A percentile compares a stretch with the other conserved stretches of the same genome.
phyloP scores from a whole-genome alignment of 176 grass and related monocot species.

The Luzula sylvatica region DNA sequence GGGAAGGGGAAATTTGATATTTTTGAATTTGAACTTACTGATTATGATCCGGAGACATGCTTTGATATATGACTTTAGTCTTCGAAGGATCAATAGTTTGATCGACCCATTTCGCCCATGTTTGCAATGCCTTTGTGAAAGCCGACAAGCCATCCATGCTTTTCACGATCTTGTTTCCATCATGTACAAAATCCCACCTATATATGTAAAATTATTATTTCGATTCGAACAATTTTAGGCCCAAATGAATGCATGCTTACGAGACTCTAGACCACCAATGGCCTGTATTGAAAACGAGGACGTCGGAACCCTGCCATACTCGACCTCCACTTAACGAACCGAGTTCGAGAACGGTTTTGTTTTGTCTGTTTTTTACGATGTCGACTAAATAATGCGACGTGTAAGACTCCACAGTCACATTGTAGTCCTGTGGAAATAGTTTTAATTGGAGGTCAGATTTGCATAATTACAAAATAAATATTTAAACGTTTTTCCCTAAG shows the following conservation, averaged over 20 bases:
- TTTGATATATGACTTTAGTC: slow-evolving; percentile 48
- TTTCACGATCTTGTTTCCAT: slow-evolving; percentile 4
- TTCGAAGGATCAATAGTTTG: slow-evolving; percentile 23
- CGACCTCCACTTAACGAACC: slow-evolving; percentile 17
- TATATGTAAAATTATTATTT: not conserved
- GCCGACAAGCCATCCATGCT: slow-evolving; percentile 15
- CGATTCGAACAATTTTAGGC: not conserved
- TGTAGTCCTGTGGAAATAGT: slow-evolving; percentile 20
- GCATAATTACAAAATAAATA: not conserved
- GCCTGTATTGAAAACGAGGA: slow-evolving; percentile 29
- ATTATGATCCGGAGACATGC: slow-evolving; percentile 60
- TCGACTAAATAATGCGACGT: slow-evolving; percentile 22
- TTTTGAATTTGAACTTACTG: slow-evolving; percentile 27
- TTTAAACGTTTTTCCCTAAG: not conserved
- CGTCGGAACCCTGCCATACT: slow-evolving; percentile 9
- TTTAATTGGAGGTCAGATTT: too few species aligned
- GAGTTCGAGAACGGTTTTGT: slow-evolving; percentile 19
- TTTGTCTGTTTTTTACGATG: slow-evolving; percentile 6
- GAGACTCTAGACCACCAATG: slow-evolving; percentile 24
- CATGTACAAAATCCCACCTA: slow-evolving; percentile 19
- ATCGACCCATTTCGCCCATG: slow-evolving; percentile 27
- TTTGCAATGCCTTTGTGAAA: slow-evolving; percentile 23
- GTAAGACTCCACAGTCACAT: slow-evolving; percentile 21
- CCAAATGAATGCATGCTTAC: slow-evolving; percentile 11
- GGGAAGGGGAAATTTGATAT: too few species aligned